Base-by-base conservation (phyloP, 148 eudicot species). In the Rheum nobile region DNA sequence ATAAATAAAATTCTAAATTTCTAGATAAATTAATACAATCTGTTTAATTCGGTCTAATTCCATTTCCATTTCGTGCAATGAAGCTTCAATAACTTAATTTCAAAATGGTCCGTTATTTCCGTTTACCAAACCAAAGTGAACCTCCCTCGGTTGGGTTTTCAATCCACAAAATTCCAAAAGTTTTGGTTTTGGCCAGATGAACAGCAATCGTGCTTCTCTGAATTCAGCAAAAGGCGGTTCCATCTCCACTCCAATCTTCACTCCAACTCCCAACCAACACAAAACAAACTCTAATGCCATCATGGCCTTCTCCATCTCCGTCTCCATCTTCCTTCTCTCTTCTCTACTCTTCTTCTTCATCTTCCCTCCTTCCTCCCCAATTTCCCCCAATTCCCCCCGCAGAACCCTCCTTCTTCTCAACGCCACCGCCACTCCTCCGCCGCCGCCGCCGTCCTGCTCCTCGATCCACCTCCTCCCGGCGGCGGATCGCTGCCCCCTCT, bases 381-480 rank as follows among this genome's bases (percentile, higher is more conserved):
- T 31, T 37, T 71, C 69, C 80, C 35, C 72, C 14, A 67, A 52
- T n/a, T 13, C n/a, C 47, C 83, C 75, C 71, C 84, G 50, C 77
- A 73, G 90, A 42, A 54, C 79, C 76, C 94, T 89, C 77, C 77
- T n/a, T n/a, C n/a, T n/a, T 86, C 78, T 0, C 83, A 29, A 84
- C 55, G 48, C 44, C 10, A 37, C 72, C 39, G 8, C 55, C 61
- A 29, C 52, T 50, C 57, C 24, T 22, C 32, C 65, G 0, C 1
- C 67, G 10, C 17, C 67, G 17, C 61, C 61, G 5, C 75, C 32
- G 22, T 41, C 82, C 47, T 84, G 87, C 80, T 84, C 84, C 13
- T 71, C 81, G 16, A 74, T 76, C 34, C 72, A 59, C 70, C 76
- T 74, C 63, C 72, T 28, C 77, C 82, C 85, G 12, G 42, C 71